phyloP scores from a whole-genome alignment of 1,139 yeast genomes.

The Zygosaccharomyces pseudobailii region DNA sequence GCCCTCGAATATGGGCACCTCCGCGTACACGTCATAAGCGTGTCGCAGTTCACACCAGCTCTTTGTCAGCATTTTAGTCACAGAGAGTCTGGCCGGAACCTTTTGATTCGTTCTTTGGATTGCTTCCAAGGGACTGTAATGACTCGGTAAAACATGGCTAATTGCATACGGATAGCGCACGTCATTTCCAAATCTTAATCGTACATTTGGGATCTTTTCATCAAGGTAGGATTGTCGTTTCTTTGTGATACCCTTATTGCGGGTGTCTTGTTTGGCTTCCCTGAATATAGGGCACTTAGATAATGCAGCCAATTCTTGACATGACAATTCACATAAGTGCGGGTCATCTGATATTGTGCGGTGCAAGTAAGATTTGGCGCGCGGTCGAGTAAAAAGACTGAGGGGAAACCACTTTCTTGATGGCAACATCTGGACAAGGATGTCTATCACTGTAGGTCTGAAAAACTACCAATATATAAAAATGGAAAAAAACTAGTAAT shows the following conservation, averaged over 20 bases:
- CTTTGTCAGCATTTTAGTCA: slow-evolving; percentile 44
- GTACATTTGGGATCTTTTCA: slow-evolving; percentile 13
- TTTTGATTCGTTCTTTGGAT: slow-evolving; percentile 11
- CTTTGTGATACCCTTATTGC: slow-evolving; percentile 1
- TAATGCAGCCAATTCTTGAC: slow-evolving; percentile 9
- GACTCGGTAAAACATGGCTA: slow-evolving; percentile 13
- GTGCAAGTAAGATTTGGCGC: not conserved
- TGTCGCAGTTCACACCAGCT: slow-evolving; percentile 52
- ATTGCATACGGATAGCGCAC: slow-evolving; percentile 12
- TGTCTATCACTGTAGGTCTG: too few species aligned
- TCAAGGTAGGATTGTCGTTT: slow-evolving; percentile 14
- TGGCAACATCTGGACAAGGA: not conserved
- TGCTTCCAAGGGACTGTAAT: slow-evolving; percentile 19
- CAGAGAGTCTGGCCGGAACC: slow-evolving; percentile 29
- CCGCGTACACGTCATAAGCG: slow-evolving; percentile 43
- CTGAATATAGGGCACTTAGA: slow-evolving; percentile 9
- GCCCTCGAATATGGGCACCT: slow-evolving; percentile 31
- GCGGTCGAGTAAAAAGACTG: not conserved
- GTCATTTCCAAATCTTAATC: slow-evolving; percentile 9
- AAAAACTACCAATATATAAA: too few species aligned
- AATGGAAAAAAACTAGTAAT: too few species aligned
- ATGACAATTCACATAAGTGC: slow-evolving; percentile 3
- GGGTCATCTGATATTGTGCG: not conserved
- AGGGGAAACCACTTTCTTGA: not conserved
- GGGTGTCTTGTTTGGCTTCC: not conserved